Percentiles rank a stretch among this genome's conserved stretches.
phyloP scores from a whole-genome alignment of 768 basidiomycete species.

The Mycena alexandri region DNA sequence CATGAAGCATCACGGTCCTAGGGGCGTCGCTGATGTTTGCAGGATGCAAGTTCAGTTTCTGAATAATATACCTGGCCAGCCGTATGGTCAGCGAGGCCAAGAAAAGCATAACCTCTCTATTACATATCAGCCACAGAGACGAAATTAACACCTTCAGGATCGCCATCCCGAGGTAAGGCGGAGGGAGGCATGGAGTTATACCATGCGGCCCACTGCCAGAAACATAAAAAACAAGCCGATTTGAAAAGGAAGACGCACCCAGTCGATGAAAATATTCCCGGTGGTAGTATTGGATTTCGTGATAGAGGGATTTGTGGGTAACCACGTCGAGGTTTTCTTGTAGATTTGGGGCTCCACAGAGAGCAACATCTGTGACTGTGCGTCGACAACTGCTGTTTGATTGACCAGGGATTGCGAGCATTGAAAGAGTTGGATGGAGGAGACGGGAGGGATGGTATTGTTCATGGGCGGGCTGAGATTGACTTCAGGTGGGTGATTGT shows the following conservation, averaged over 20 bases:
- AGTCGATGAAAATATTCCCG: not conserved
- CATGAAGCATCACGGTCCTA: not conserved
- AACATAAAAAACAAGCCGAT: not conserved
- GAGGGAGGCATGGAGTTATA: not conserved
- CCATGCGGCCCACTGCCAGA: conserved; percentile 4
- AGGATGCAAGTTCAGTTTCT: not conserved
- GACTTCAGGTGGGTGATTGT: not conserved
- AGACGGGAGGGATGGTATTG: not conserved
- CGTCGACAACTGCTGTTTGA: conserved; percentile 10
- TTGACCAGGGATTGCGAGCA: conserved; percentile 5
- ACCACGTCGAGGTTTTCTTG: conserved; percentile 15
- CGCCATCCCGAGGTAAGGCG: no score
- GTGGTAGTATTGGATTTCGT: not conserved
- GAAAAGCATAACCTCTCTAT: no score
- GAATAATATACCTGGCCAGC: not conserved
- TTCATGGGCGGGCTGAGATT: not conserved
- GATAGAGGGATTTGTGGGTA: no score
- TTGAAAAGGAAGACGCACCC: not conserved
- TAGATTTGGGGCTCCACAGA: not conserved
- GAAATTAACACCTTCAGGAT: no score
- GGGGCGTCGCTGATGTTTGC: not conserved
- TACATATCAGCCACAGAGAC: no score
- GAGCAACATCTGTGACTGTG: conserved; percentile 2
- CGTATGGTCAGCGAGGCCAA: not conserved
- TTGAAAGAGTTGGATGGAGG: conserved; percentile 2